These are phyloP conservation scores for Nannizziopsis arthrosporioides DNA, from an alignment of 2,329 filamentous ascomycete species.

Conservation along the genomic window DNA sequence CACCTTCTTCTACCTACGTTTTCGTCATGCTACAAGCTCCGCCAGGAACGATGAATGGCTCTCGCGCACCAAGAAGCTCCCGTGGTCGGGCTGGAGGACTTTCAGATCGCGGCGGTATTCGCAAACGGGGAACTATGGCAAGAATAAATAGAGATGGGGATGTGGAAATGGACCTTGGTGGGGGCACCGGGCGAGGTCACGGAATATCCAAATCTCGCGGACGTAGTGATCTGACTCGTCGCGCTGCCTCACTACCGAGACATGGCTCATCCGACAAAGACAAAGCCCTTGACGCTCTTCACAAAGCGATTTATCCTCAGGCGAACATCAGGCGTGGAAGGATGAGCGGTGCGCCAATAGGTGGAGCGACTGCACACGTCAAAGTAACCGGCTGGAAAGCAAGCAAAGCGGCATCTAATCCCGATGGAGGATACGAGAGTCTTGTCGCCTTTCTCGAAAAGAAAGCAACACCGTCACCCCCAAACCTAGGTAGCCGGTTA, in stretches of 20 bases:
- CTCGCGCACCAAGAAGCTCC: slow-evolving; percentile 25
- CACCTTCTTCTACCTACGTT: not conserved
- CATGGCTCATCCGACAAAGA: slow-evolving; percentile 16
- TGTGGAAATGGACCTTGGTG: slow-evolving; percentile 44
- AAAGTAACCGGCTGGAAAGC: slow-evolving; percentile 51
- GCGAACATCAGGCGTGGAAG: slow-evolving; percentile 31
- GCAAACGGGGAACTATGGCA: slow-evolving; percentile 36
- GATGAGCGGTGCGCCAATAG: not conserved
- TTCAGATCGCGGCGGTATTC: slow-evolving; percentile 39
- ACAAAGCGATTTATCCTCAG: slow-evolving; percentile 28
- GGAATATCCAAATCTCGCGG: slow-evolving; percentile 24
- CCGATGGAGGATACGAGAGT: slow-evolving; percentile 54
- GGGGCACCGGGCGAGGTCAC: slow-evolving; percentile 25
- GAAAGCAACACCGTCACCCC: slow-evolving; percentile 48
- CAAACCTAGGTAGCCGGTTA: slow-evolving; percentile 42
- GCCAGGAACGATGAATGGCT: slow-evolving; percentile 18
- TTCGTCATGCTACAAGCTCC: slow-evolving; percentile 13
- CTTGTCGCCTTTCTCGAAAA: slow-evolving; percentile 59
- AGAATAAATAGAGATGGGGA: slow-evolving; percentile 51
- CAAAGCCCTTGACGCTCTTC: slow-evolving; percentile 27
- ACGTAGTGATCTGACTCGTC: slow-evolving; percentile 23
- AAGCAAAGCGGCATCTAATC: slow-evolving; percentile 56
- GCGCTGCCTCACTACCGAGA: slow-evolving; percentile 21
- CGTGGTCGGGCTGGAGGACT: slow-evolving; percentile 16
- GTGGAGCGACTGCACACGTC: slow-evolving; percentile 25